Percentiles rank a stretch among this genome's conserved stretches.
Conservation (phyloP, 805 yeast species). For the Starmerella floricola region DNA sequence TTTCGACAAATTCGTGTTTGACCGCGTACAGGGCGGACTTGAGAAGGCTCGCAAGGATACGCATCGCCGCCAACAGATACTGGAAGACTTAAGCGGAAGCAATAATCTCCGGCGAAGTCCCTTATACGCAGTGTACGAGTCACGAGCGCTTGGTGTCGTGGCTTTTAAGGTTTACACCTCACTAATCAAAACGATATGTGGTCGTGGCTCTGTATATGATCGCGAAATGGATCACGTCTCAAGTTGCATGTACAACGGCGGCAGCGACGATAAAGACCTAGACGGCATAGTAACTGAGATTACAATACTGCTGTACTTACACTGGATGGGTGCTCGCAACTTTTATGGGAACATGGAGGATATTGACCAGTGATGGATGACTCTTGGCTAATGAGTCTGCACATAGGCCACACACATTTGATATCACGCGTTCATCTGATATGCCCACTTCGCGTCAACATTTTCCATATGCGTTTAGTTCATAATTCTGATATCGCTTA, state of each 20-base stretch:
- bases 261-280: not conserved
- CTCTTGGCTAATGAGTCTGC: not conserved
- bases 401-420: no score
- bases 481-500: no score
- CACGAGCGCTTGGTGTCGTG: not conserved
- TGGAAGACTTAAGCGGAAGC: not conserved
- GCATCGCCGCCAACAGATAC: not conserved
- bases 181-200: not conserved
- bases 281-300: slow-evolving; percentile 2
- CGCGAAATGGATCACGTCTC: no score
- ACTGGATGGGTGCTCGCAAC: slow-evolving; percentile 8
- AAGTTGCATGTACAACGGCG: no score
- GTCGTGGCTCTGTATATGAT: no score
- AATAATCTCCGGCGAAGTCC: not conserved
- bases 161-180: not conserved
- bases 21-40: not conserved
- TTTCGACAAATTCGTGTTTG: slow-evolving; percentile 1
- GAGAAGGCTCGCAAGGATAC: no score
- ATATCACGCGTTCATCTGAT: no score
- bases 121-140: slow-evolving; percentile 2
- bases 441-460: no score
- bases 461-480: no score
- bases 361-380: not conserved
- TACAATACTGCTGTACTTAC: slow-evolving; percentile 1
- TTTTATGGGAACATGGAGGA: not conserved